Conservation (phyloP, 1,139 yeast species). For the Hyphopichia burtonii region DNA sequence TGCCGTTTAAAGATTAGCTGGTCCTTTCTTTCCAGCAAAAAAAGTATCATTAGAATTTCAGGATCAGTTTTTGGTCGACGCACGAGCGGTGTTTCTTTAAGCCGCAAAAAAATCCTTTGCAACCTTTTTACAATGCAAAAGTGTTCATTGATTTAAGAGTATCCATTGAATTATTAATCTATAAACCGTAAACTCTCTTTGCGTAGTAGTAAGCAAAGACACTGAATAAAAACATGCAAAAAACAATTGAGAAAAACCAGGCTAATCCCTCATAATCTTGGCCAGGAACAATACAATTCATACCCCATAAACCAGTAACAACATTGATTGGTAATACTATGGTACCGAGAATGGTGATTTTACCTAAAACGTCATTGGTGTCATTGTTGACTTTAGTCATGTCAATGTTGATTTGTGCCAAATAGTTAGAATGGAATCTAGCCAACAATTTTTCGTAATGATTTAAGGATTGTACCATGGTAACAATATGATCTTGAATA, state of each 20-base stretch:
- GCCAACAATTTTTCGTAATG: slow-evolving; percentile 94
- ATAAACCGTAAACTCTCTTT: slow-evolving; percentile 42
- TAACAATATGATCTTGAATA: slow-evolving; percentile 91
- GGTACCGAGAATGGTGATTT: slow-evolving; percentile 91
- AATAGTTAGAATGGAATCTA: slow-evolving; percentile 88
- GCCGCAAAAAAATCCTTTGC: no score
- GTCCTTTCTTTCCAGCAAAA: no score
- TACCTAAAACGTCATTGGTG: slow-evolving; percentile 92
- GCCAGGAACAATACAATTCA: slow-evolving; percentile 97
- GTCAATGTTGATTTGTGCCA: slow-evolving; percentile 95
- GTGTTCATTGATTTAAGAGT: no score
- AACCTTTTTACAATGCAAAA: no score
- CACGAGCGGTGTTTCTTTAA: no score
- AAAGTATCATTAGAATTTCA: no score
- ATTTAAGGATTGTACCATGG: slow-evolving; percentile 92
- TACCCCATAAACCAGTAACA: slow-evolving; percentile 97
- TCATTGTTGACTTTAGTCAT: slow-evolving; percentile 98
- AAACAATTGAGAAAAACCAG: slow-evolving; percentile 64
- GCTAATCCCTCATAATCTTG: slow-evolving; percentile 67
- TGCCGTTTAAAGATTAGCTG: no score
- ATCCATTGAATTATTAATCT: no score
- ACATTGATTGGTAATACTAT: slow-evolving; percentile 92
- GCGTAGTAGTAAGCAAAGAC: slow-evolving; percentile 44
- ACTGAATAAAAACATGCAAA: slow-evolving; percentile 27
- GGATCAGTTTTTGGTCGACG: no score